A percentile compares a stretch with the other conserved stretches of the same genome.
These are phyloP conservation scores for Rhododendron griersonianum DNA, from an alignment of 148 eudicot species.

Conservation along the genomic window DNA sequence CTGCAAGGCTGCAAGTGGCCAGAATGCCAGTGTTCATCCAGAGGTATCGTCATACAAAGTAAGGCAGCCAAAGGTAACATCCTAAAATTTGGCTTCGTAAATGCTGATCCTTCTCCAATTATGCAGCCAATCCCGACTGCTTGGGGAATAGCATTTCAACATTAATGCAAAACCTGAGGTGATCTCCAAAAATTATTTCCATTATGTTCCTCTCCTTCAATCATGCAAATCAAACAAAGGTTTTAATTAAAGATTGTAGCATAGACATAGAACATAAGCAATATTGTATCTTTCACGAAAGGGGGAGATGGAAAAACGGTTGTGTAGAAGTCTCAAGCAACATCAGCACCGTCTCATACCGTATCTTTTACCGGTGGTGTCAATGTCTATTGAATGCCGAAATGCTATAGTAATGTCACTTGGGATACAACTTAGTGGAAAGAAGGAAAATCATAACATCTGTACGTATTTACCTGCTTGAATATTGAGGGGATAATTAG, in stretches of 20 bases:
- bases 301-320: background rate
- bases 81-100: background rate
- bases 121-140: background rate
- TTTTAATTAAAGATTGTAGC: background rate
- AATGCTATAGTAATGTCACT: background rate
- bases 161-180: background rate
- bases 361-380: background rate
- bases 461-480: constrained; percentile 56
- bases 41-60: background rate
- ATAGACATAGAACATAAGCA: background rate
- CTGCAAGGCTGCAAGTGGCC: background rate
- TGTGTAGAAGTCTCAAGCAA: background rate
- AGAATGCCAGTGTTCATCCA: background rate
- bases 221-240: background rate
- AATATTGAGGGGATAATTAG: constrained; percentile 83
- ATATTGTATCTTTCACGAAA: background rate
- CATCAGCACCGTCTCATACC: background rate
- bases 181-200: background rate
- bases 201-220: background rate
- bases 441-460: background rate
- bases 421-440: background rate
- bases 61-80: background rate
- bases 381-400: background rate
- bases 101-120: background rate
- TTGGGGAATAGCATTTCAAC: background rate